A percentile compares a stretch with the other conserved stretches of the same genome.
Evolutionary conservation across 805 yeast species (phyloP).

Genomic region (Pichia gijzeniarum): DNA sequence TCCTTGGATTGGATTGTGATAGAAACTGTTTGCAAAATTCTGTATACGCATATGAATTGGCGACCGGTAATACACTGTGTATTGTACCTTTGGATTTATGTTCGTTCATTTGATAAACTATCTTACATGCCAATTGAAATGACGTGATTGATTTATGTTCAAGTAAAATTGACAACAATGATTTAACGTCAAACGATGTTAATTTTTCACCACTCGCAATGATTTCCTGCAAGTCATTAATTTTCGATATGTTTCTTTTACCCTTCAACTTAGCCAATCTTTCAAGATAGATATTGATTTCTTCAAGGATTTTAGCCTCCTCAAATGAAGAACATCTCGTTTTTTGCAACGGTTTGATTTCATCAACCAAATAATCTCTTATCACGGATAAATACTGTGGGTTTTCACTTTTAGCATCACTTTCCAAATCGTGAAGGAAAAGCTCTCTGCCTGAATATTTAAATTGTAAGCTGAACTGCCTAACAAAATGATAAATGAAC

Average conservation of each 20-base stretch:
- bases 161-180: conserved; percentile 20
- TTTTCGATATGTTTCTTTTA: conserved; percentile 5
- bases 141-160: conserved; percentile 18
- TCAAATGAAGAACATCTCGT: conserved; percentile 14
- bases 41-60: conserved; percentile 36
- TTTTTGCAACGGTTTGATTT: conserved; percentile 12
- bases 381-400: conserved; percentile 15
- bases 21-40: conserved; percentile 33
- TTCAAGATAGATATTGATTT: conserved; percentile 11
- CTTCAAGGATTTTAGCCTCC: conserved; percentile 22
- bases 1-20: conserved; percentile 23
- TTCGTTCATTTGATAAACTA: conserved; percentile 29
- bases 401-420: conserved; percentile 4
- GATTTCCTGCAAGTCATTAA: conserved; percentile 12
- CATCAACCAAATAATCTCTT: conserved; percentile 15
- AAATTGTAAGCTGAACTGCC: conserved; percentile 12
- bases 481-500: conserved; percentile 19
- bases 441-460: conserved; percentile 23
- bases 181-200: conserved; percentile 23
- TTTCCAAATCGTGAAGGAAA: conserved; percentile 15
- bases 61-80: conserved; percentile 30
- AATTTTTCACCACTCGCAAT: conserved; percentile 21
- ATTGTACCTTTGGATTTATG: conserved; percentile 9
- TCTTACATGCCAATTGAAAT: conserved; percentile 25
- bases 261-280: conserved; percentile 9